phyloP scores from a whole-genome alignment of 208 protist genomes.

The Trichomonas tenax region DNA sequence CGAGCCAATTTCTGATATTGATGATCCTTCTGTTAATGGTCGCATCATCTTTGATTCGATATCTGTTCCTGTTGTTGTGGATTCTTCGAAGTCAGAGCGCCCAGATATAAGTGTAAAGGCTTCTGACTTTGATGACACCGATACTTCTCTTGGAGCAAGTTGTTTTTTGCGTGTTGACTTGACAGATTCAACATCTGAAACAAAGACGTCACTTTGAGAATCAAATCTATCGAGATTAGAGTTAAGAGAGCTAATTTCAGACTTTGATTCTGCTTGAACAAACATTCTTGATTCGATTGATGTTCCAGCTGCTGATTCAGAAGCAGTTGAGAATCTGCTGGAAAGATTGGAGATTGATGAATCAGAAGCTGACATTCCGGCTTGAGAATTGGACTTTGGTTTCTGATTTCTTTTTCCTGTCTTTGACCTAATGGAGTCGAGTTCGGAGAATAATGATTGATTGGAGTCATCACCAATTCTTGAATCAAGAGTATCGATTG shows the following conservation, averaged over 20 bases:
- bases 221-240: neutral
- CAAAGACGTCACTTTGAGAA: neutral
- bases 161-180: neutral
- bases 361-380: neutral
- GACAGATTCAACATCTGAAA: neutral
- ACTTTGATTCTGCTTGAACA: neutral
- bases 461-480: neutral
- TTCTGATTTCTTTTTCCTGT: neutral
- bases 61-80: neutral
- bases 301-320: neutral
- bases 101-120: neutral
- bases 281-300: neutral
- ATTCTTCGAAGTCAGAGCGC: neutral
- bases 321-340: neutral
- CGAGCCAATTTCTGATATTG: neutral
- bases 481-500: neutral
- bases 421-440: neutral
- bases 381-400: neutral
- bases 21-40: neutral
- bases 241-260: neutral
- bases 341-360: neutral
- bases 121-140: neutral
- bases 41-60: neutral
- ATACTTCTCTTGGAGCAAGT: neutral
- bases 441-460: neutral